phyloP scores from a whole-genome alignment of 1,139 yeast genomes.

The Suhomyces bolitotheri region DNA sequence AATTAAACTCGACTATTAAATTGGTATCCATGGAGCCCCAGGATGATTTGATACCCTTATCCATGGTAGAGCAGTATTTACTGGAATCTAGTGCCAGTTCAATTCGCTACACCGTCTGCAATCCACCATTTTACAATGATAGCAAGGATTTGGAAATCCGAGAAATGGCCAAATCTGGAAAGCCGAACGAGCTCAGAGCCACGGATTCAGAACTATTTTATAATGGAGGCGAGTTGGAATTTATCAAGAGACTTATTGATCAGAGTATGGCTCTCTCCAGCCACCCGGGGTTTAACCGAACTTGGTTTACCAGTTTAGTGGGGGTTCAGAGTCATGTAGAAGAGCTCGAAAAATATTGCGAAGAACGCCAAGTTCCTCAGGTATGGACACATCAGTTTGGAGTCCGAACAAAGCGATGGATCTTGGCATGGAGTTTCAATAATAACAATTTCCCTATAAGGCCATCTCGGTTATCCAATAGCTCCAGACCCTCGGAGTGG shows the following conservation, averaged over 20 bases:
- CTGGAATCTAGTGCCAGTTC: background rate
- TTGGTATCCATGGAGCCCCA: too few species aligned
- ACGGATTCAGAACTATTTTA: constrained; percentile 18
- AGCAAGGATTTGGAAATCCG: constrained; percentile 14
- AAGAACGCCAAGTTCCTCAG: constrained; percentile 6
- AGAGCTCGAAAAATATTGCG: constrained; percentile 12
- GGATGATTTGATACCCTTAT: constrained; percentile 8
- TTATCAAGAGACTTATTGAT: constrained; percentile 17
- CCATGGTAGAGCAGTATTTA: background rate
- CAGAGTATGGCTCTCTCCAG: constrained; percentile 13
- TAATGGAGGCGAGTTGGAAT: constrained; percentile 23
- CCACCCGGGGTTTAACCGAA: constrained; percentile 11
- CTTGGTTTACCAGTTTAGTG: constrained; percentile 25
- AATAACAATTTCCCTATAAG: constrained; percentile 1
- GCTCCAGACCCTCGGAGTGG: too few species aligned
- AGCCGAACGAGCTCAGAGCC: constrained; percentile 15
- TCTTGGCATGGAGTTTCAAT: constrained; percentile 20
- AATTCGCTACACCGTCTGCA: constrained; percentile 22
- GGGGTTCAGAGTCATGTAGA: constrained; percentile 19
- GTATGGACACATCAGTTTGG: constrained; percentile 14
- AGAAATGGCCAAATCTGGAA: constrained; percentile 12
- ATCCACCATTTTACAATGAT: constrained; percentile 25
- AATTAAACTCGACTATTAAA: constrained; percentile 15
- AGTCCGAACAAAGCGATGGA: constrained; percentile 22
- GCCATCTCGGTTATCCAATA: background rate